A percentile compares a stretch with the other conserved stretches of the same genome.
phyloP scores from a whole-genome alignment of 2,329 filamentous ascomycete genomes.

The Pyrenophora graminea region DNA sequence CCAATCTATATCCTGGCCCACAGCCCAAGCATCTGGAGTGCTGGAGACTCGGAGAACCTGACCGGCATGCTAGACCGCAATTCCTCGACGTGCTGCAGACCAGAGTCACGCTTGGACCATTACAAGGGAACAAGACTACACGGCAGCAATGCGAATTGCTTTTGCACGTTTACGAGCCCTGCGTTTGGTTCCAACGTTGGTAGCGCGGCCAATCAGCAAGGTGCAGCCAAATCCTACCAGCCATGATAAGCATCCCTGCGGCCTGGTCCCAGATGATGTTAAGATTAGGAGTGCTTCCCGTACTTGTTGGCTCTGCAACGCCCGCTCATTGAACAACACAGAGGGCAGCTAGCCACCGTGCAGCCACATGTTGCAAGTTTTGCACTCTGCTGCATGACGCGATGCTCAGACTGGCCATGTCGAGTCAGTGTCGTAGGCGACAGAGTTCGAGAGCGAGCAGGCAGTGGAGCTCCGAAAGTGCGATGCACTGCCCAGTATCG shows the following conservation, averaged over 20 bases:
- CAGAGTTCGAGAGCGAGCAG: constrained; percentile 2
- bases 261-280: background rate
- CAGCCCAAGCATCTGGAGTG: constrained; percentile 5
- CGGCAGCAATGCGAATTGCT: background rate
- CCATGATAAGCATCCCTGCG: constrained; percentile 9
- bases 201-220: background rate
- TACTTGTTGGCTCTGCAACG: constrained; percentile 1
- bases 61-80: background rate
- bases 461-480: constrained; percentile 1
- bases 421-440: constrained; percentile 6
- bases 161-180: background rate
- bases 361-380: constrained; percentile 13
- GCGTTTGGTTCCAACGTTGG: background rate
- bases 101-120: background rate
- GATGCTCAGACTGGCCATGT: constrained; percentile 1
- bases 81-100: constrained; percentile 3
- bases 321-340: constrained; percentile 6
- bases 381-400: constrained; percentile 7
- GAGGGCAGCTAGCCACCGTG: constrained; percentile 10
- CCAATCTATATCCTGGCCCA: background rate
- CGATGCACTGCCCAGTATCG: constrained; percentile 4
- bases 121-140: background rate
- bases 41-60: background rate
- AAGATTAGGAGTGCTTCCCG: constrained; percentile 8
- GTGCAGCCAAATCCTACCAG: background rate